These are phyloP conservation scores for Flammula alnicola DNA, from an alignment of 1,284 basidiomycete genomes.

Conservation along the genomic window DNA sequence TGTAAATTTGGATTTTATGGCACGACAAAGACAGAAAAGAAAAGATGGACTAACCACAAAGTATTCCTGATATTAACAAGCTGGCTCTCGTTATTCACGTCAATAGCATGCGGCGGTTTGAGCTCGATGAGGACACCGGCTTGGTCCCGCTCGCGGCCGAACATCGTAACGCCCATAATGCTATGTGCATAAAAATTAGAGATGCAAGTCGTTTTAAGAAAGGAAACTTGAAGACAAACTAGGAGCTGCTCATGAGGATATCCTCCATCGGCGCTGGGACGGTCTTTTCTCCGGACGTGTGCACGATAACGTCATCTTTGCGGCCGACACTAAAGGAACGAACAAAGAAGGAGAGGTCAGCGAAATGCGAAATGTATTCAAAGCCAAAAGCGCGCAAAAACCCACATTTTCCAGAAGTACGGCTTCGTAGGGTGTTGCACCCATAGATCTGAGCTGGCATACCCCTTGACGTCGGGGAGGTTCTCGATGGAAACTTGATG, in stretches of 20 bases:
- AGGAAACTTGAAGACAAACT: no score
- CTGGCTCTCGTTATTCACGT: constrained; percentile 26
- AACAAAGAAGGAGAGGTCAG: background rate
- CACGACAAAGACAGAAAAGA: background rate
- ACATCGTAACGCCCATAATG: constrained; percentile 22
- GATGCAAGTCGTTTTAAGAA: no score
- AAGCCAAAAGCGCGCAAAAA: constrained; percentile 29
- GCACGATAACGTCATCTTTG: background rate
- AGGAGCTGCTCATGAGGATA: no score
- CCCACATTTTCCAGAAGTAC: no score
- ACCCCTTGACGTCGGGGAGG: background rate
- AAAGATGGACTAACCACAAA: constrained; percentile 32
- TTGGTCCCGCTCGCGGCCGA: background rate
- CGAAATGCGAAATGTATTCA: background rate
- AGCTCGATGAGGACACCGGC: background rate
- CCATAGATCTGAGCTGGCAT: background rate
- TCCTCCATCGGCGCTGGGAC: no score
- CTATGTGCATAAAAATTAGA: no score
- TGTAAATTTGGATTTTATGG: background rate
- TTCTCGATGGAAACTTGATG: constrained; percentile 27
- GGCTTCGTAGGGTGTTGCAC: background rate
- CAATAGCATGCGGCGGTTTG: constrained; percentile 14
- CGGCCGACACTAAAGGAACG: background rate
- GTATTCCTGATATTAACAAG: constrained; percentile 27
- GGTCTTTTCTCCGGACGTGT: no score